Conservation (phyloP, 192 early-diverging fungal genomes). For the Dissophora globulifera region DNA sequence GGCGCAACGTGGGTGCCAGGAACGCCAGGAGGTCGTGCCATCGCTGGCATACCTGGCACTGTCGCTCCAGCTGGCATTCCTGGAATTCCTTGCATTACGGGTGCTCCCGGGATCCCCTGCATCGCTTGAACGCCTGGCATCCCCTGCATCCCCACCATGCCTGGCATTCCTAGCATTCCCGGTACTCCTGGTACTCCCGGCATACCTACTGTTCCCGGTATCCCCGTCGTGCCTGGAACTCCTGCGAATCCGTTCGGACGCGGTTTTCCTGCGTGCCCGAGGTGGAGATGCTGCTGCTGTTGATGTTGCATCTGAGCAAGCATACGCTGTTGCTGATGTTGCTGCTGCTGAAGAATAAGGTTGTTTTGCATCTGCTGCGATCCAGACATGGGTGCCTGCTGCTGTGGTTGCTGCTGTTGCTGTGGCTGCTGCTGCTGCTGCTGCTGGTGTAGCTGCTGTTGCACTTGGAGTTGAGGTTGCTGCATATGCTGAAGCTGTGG, state of each 20-base stretch:
- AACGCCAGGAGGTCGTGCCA: not conserved
- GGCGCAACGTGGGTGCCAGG: no score
- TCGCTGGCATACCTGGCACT: not conserved
- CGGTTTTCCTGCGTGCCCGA: constrained; percentile 2
- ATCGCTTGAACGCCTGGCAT: not conserved
- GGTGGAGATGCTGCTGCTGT: constrained; percentile 28
- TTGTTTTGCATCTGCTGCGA: constrained; percentile 32
- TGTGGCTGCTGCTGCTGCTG: not conserved
- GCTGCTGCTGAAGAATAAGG: constrained; percentile 32
- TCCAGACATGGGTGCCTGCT: constrained; percentile 8
- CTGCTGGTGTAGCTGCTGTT: constrained; percentile 1
- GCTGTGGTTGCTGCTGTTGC: constrained; percentile 11
- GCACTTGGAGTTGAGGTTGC: constrained; percentile 1
- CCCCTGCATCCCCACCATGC: not conserved
- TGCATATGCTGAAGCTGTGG: not conserved
- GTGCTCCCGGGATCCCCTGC: no score
- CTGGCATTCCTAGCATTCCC: constrained; percentile 4
- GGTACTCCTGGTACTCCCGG: not conserved
- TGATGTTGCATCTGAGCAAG: constrained; percentile 23
- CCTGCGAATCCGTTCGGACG: constrained; percentile 15
- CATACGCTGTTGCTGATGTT: constrained; percentile 28
- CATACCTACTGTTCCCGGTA: constrained; percentile 3
- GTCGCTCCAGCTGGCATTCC: not conserved
- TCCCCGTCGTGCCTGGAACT: constrained; percentile 1
- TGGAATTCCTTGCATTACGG: not conserved